Evolutionary conservation across 805 yeast species (phyloP).

Genomic region (Candida insectorum): DNA sequence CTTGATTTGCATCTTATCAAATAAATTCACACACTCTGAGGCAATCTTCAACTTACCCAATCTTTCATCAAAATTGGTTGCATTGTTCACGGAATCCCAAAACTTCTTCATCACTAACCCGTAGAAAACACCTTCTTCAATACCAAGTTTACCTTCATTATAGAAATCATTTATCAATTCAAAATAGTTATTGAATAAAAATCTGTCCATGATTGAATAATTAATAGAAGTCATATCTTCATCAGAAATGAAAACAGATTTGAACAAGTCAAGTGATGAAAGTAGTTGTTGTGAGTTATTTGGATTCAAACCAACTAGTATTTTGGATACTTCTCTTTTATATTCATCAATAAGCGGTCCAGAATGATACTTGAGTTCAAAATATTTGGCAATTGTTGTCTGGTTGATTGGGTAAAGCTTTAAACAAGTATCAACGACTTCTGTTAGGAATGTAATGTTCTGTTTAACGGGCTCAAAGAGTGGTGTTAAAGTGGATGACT

Average conservation of each 20-base stretch:
- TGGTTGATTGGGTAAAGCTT: slow-evolving; percentile 32
- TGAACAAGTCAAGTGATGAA: slow-evolving; percentile 18
- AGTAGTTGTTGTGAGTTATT: slow-evolving; percentile 21
- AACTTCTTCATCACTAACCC: slow-evolving; percentile 22
- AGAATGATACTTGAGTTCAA: slow-evolving; percentile 20
- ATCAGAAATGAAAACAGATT: slow-evolving; percentile 16
- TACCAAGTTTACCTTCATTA: slow-evolving; percentile 7
- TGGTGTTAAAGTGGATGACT: slow-evolving; percentile 8
- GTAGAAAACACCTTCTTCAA: slow-evolving; percentile 12
- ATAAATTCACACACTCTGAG: slow-evolving; percentile 21
- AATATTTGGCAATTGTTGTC: slow-evolving; percentile 27
- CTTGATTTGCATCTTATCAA: slow-evolving; percentile 17
- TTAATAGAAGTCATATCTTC: slow-evolving; percentile 13
- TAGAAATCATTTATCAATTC: slow-evolving; percentile 18
- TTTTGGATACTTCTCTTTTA: slow-evolving; percentile 25
- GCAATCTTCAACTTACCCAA: slow-evolving; percentile 26
- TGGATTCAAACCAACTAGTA: slow-evolving; percentile 20
- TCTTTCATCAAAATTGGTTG: slow-evolving; percentile 31
- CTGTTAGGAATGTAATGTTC: slow-evolving; percentile 15
- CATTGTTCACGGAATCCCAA: slow-evolving; percentile 30
- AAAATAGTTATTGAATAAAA: slow-evolving; percentile 25
- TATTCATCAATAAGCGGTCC: slow-evolving; percentile 8
- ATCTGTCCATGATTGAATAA: slow-evolving; percentile 24
- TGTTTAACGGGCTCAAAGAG: slow-evolving; percentile 17
- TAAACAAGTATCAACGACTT: slow-evolving; percentile 26